A percentile compares a stretch with the other conserved stretches of the same genome.
Evolutionary conservation across 2,329 filamentous ascomycete genomes (phyloP).

Genomic region (Cytospora leucostoma): DNA sequence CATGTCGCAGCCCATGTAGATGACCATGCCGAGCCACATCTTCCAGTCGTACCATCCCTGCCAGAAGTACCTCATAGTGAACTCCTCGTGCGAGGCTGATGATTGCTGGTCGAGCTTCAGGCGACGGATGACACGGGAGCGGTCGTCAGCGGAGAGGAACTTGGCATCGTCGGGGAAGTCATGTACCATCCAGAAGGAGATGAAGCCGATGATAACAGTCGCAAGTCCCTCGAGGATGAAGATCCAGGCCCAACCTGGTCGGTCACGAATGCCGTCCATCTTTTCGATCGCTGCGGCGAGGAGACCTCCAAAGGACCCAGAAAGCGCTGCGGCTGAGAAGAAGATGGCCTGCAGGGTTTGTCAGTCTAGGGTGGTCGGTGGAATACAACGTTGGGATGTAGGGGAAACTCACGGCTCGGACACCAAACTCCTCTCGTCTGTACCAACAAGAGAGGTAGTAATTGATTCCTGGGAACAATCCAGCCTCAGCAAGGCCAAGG

Average conservation of each 20-base stretch:
- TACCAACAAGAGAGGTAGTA: conserved; percentile 80
- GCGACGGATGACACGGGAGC: conserved; percentile 66
- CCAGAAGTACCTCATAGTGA: conserved; percentile 71
- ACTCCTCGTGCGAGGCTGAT: conserved; percentile 68
- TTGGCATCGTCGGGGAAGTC: conserved; percentile 75
- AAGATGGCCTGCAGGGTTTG: conserved; percentile 58
- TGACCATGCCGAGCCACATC: conserved; percentile 56
- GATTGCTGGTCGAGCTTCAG: conserved; percentile 69
- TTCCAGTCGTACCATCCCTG: conserved; percentile 76
- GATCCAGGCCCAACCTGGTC: conserved; percentile 61
- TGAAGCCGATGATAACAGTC: conserved; percentile 65
- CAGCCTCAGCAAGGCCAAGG: conserved; percentile 72
- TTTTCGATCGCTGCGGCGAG: conserved; percentile 68
- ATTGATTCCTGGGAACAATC: conserved; percentile 70
- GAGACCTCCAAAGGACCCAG: conserved; percentile 72
- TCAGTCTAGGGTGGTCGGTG: background rate
- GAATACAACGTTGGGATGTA: no score
- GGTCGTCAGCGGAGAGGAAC: conserved; percentile 68
- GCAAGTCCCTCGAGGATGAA: conserved; percentile 68
- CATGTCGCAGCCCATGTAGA: conserved; percentile 51
- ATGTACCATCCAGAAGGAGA: conserved; percentile 72
- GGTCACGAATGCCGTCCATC: conserved; percentile 61
- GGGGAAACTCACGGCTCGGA: conserved; percentile 49
- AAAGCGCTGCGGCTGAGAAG: conserved; percentile 76
- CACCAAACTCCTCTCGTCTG: conserved; percentile 71